A percentile compares a stretch with the other conserved stretches of the same genome.
Evolutionary conservation across 2,329 filamentous ascomycete genomes (phyloP).

Genomic region (Hypoxylon sp.): DNA sequence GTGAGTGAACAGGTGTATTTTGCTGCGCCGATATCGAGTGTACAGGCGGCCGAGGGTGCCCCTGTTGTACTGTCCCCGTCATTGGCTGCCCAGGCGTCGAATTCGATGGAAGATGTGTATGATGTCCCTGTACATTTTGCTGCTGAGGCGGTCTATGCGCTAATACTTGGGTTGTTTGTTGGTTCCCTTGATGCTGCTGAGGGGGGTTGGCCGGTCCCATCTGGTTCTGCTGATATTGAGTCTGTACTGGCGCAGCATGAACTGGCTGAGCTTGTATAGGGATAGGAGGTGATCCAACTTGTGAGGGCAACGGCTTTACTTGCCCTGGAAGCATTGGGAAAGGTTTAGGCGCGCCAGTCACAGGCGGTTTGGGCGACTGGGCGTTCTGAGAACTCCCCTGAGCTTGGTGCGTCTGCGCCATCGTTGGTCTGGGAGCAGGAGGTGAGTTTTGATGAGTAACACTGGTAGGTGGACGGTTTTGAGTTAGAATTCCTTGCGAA

Average conservation of each 20-base stretch:
- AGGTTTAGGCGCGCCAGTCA: constrained; percentile 40
- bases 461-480: constrained; percentile 20
- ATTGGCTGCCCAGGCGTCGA: constrained; percentile 22
- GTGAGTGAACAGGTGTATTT: constrained; percentile 31
- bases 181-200: constrained; percentile 33
- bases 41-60: constrained; percentile 30
- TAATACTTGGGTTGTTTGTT: constrained; percentile 39
- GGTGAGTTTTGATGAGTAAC: constrained; percentile 31
- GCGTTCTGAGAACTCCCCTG: constrained; percentile 25
- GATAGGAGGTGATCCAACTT: constrained; percentile 46
- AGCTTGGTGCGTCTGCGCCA: constrained; percentile 15
- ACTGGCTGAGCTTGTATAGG: constrained; percentile 22
- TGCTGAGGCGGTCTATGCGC: constrained; percentile 30
- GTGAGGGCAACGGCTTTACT: constrained; percentile 51
- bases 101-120: constrained; percentile 21
- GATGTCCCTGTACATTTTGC: constrained; percentile 27
- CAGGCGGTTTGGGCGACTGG: constrained; percentile 23
- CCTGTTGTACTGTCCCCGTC: constrained; percentile 19
- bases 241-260: constrained; percentile 7
- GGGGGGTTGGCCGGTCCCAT: constrained; percentile 30
- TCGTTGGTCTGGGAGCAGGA: constrained; percentile 38
- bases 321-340: constrained; percentile 54
- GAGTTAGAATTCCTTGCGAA: constrained; percentile 16
- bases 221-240: constrained; percentile 17
- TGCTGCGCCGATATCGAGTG: constrained; percentile 43